These are phyloP conservation scores for Ashbya aceris DNA, from an alignment of 1,139 yeast genomes.

Conservation along the genomic window DNA sequence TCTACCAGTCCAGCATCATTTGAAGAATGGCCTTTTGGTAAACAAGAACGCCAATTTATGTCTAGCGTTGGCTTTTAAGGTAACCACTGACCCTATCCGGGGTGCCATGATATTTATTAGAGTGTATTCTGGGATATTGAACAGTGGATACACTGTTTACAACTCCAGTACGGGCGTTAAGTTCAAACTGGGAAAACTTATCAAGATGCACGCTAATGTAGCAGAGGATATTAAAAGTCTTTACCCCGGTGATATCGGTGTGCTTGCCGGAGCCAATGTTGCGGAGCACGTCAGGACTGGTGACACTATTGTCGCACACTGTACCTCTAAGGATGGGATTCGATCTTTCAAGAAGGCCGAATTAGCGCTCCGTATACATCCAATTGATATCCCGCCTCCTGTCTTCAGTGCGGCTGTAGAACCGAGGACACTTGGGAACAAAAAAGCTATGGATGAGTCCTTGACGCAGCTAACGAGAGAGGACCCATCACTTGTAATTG, in stretches of 20 bases:
- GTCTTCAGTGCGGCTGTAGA: conserved; percentile 81
- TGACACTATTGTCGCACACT: conserved; percentile 66
- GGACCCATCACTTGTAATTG: conserved; percentile 66
- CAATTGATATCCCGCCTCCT: conserved; percentile 84
- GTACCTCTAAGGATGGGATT: conserved; percentile 41
- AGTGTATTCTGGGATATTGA: conserved; percentile 73
- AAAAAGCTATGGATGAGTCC: conserved; percentile 57
- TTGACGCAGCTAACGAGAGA: conserved; percentile 60
- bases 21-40: conserved; percentile 41
- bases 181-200: conserved; percentile 55
- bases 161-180: conserved; percentile 66
- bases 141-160: conserved; percentile 49
- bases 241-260: conserved; percentile 82
- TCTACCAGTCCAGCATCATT: conserved; percentile 34
- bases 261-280: conserved; percentile 37
- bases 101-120: conserved; percentile 83
- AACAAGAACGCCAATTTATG: conserved; percentile 50
- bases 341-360: conserved; percentile 35
- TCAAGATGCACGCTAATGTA: conserved; percentile 82
- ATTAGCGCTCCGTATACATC: conserved; percentile 48
- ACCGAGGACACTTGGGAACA: conserved; percentile 78
- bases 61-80: conserved; percentile 87
- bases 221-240: conserved; percentile 62
- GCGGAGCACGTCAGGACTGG: conserved; percentile 68
- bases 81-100: conserved; percentile 71